phyloP scores from a whole-genome alignment of 306 rosid species.

The Vachellia pachyceras region DNA sequence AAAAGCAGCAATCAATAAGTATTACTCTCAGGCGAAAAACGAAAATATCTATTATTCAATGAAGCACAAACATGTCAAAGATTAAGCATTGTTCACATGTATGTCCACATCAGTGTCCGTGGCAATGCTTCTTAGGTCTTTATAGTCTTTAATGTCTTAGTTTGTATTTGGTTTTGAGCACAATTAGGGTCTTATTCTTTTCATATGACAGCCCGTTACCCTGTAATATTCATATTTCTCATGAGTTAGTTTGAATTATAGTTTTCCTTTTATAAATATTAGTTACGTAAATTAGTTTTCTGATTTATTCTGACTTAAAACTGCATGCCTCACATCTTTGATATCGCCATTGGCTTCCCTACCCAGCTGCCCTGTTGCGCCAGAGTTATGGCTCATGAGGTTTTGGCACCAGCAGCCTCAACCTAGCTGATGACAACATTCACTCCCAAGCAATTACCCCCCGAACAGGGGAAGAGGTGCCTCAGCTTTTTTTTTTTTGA shows the following conservation, averaged over 20 bases:
- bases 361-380: background rate
- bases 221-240: background rate
- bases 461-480: slow-evolving; percentile 15
- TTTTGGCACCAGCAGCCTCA: background rate
- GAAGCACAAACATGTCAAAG: background rate
- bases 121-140: slow-evolving; percentile 4
- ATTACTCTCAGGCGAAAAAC: background rate
- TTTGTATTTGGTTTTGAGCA: slow-evolving; percentile 3
- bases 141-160: background rate
- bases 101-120: background rate
- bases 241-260: background rate
- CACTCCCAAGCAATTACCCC: slow-evolving; percentile 1
- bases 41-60: background rate
- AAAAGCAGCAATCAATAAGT: background rate
- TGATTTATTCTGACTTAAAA: background rate
- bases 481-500: no score
- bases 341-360: background rate
- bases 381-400: background rate
- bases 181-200: background rate
- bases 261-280: background rate
- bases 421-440: background rate
- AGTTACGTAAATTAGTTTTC: background rate
- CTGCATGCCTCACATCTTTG: background rate
- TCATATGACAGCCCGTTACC: background rate
- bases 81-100: background rate